Percentiles rank a stretch among this genome's conserved stretches.
Evolutionary conservation across 1,284 basidiomycete species (phyloP).

Genomic region (Ustanciosporium gigantosporum): DNA sequence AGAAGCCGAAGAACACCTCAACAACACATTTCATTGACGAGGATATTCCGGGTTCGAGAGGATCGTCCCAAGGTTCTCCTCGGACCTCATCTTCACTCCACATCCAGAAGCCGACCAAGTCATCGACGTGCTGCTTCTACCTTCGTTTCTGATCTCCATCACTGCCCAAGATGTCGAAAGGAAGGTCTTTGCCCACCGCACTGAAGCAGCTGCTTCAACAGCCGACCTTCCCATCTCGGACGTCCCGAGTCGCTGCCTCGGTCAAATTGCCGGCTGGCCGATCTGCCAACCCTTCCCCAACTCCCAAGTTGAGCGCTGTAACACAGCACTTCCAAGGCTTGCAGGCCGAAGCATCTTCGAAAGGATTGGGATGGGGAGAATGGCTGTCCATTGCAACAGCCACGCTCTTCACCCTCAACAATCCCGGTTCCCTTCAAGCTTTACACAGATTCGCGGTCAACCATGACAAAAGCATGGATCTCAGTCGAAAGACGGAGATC

Average conservation of each 20-base stretch:
- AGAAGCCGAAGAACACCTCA: too few relatives aligned
- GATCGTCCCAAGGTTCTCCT: too few relatives aligned
- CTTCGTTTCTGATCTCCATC: too few relatives aligned
- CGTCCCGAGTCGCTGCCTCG: slow-evolving; percentile 62
- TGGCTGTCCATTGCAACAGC: slow-evolving; percentile 87
- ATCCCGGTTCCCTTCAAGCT: slow-evolving; percentile 75
- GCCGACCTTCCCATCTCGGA: slow-evolving; percentile 70
- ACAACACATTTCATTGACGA: too few relatives aligned
- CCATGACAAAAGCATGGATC: slow-evolving; percentile 62
- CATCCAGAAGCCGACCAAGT: too few relatives aligned
- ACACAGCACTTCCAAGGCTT: slow-evolving; percentile 65
- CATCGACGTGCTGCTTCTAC: too few relatives aligned
- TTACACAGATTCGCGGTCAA: slow-evolving; percentile 75
- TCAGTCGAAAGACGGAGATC: slow-evolving; percentile 67
- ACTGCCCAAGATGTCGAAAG: slow-evolving; percentile 21
- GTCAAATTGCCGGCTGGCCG: slow-evolving; percentile 38
- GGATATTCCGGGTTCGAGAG: too few relatives aligned
- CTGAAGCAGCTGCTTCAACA: slow-evolving; percentile 76
- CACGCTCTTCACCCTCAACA: slow-evolving; percentile 78
- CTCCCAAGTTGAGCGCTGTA: slow-evolving; percentile 70
- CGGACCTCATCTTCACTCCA: too few relatives aligned
- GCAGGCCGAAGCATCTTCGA: slow-evolving; percentile 69
- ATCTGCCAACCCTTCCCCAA: slow-evolving; percentile 68
- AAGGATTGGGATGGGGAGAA: slow-evolving; percentile 71
- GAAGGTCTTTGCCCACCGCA: slow-evolving; percentile 56